phyloP scores from a whole-genome alignment of 2,329 filamentous ascomycete genomes.

The Arachnopeziza araneosa region DNA sequence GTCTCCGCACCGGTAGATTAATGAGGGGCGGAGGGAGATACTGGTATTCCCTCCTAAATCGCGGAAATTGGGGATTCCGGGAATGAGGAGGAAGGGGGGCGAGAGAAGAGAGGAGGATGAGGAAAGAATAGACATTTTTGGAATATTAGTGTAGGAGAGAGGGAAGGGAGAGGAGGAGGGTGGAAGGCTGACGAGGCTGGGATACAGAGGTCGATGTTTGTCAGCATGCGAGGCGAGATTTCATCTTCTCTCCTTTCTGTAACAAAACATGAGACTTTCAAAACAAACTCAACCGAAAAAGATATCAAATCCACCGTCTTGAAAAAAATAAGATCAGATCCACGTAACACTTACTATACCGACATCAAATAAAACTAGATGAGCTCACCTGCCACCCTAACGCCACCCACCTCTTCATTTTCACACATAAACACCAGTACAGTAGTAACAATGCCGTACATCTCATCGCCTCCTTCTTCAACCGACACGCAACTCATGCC shows the following conservation, averaged over 20 bases:
- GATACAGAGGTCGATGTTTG: neutral
- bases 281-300: neutral
- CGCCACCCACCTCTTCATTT: neutral
- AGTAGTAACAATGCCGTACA: neutral
- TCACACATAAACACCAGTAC: neutral
- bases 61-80: constrained; percentile 62
- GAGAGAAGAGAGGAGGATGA: neutral
- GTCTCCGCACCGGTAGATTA: constrained; percentile 66
- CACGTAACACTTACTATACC: too few species aligned
- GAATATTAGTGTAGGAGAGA: neutral
- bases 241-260: neutral
- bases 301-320: too few species aligned
- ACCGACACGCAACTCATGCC: neutral
- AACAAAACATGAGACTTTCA: neutral
- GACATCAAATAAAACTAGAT: neutral
- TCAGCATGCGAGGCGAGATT: neutral
- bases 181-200: neutral
- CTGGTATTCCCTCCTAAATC: constrained; percentile 56
- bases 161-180: neutral
- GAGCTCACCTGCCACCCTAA: neutral
- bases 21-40: constrained; percentile 42
- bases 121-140: neutral
- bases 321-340: too few species aligned
- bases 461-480: neutral
- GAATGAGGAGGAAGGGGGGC: constrained; percentile 39